These are phyloP conservation scores for Diplodia seriata DNA, from an alignment of 2,329 filamentous ascomycete genomes.

Conservation along the genomic window DNA sequence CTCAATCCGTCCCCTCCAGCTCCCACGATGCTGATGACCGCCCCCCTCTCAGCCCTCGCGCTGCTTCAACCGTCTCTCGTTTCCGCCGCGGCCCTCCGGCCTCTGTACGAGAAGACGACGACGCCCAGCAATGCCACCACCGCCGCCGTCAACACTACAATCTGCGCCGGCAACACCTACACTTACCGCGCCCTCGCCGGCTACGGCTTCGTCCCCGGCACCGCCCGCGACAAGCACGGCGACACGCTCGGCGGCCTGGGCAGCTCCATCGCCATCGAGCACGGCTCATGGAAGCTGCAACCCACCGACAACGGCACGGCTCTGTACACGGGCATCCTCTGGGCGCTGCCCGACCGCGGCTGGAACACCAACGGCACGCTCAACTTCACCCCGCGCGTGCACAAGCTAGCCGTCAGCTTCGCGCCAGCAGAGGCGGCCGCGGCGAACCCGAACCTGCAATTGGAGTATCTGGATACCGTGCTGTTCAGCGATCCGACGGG, in stretches of 20 bases:
- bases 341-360: constrained; percentile 70
- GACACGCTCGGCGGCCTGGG: constrained; percentile 74
- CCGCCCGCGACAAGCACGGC: constrained; percentile 69
- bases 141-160: constrained; percentile 43
- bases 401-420: constrained; percentile 70
- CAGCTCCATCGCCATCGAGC: constrained; percentile 69
- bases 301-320: constrained; percentile 55
- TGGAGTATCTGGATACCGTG: constrained; percentile 70
- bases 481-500: constrained; percentile 69
- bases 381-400: constrained; percentile 62
- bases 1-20: not conserved
- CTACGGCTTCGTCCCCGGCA: constrained; percentile 66
- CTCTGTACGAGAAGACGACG: not conserved
- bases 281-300: constrained; percentile 63
- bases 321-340: constrained; percentile 67
- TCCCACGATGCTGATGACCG: constrained; percentile 4
- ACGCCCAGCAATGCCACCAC: not conserved
- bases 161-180: constrained; percentile 67
- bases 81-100: not conserved
- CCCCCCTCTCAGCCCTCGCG: not conserved
- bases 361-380: constrained; percentile 75
- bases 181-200: constrained; percentile 72
- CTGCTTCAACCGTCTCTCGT: not conserved
- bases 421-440: constrained; percentile 59
- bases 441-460: constrained; percentile 65